Percentiles rank a stretch among this genome's conserved stretches.
These are phyloP conservation scores for Solanum sejunctum DNA, from an alignment of 257 asterid species.

Conservation along the genomic window DNA sequence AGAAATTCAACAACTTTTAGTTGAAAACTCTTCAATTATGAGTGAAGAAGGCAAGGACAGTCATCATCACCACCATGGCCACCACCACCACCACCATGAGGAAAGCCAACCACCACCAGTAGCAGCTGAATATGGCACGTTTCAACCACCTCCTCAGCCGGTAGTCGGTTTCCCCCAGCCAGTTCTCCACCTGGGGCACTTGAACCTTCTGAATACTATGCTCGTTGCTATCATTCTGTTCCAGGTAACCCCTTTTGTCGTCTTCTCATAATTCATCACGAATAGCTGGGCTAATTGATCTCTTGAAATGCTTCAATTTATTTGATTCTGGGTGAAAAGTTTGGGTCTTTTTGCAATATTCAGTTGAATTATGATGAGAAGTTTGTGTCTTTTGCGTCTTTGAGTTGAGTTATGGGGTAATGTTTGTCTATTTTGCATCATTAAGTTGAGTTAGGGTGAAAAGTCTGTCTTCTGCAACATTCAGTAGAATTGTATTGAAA, in stretches of 20 bases:
- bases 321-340: neutral
- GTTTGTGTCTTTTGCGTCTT: neutral
- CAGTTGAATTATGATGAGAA: neutral
- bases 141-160: conserved; percentile 59
- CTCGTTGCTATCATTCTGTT: conserved; percentile 74
- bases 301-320: neutral
- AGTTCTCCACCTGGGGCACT: conserved; percentile 63
- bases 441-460: neutral
- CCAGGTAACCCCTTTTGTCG: conserved; percentile 33
- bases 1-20: neutral
- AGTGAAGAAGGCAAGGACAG: conserved; percentile 35
- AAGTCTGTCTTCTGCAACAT: neutral
- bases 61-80: conserved; percentile 11
- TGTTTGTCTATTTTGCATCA: neutral
- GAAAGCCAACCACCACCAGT: conserved; percentile 4
- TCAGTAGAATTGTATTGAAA: neutral
- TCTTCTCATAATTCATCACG: neutral
- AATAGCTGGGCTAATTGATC: neutral
- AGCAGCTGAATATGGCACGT: conserved; percentile 68
- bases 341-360: neutral
- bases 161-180: conserved; percentile 84
- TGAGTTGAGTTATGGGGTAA: neutral
- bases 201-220: conserved; percentile 44
- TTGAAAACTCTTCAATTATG: conserved; percentile 14
- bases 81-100: conserved; percentile 7